Base-by-base conservation (phyloP, 1,139 yeast species). In the Diutina sp. region DNA sequence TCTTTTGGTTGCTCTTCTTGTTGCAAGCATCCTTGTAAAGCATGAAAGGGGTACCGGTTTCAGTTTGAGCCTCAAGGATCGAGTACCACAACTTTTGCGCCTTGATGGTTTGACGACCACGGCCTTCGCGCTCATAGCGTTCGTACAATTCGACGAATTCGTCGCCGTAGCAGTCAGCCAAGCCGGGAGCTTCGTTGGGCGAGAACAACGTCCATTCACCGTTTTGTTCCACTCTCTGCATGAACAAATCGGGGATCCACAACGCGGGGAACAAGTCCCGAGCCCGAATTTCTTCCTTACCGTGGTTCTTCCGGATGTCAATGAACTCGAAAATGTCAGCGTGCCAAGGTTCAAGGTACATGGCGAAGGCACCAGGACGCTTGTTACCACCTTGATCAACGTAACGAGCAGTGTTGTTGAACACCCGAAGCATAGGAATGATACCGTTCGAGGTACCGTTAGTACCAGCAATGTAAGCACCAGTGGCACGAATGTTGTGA, bases 381-480 rank as follows among this genome's bases (percentile, higher is more conserved):
- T 80, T 80, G 62, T 80, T 80, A 38, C 85, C 85, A 44, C 85
- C 85, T 64, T 81, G 85, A 61, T 81, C 85, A 32, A 81, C 85
- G 62, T 80, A 80, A 63, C 83, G 73, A 18, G 85, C 84, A 7
- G 84, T 80, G 63, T 79, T 76, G 64, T 81, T 80, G 67, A 80
- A 80, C 21, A 80, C 85, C 60, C 80, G 73, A 16, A 81, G 67
- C 84, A 81, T 79, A 1, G 85, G 85, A 25, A 80, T 78, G 52
- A 81, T 67, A 21, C 85, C 85, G 63, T 73, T 78, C 4, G 84
- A 78, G 4, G 73, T 72, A 35, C 85, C 85, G 65, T 79, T 79
- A 8, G 84, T 72, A 51, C 82, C 78, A 4, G 81, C 71, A 54
- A 80, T 79, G 61, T 74, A 71, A 2, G 82, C 69, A 4, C 85